Evolutionary conservation across 306 rosid species (phyloP), one percentile per base, ranked within the genome.

Genomic region (Elaeagnus macrophylla): DNA sequence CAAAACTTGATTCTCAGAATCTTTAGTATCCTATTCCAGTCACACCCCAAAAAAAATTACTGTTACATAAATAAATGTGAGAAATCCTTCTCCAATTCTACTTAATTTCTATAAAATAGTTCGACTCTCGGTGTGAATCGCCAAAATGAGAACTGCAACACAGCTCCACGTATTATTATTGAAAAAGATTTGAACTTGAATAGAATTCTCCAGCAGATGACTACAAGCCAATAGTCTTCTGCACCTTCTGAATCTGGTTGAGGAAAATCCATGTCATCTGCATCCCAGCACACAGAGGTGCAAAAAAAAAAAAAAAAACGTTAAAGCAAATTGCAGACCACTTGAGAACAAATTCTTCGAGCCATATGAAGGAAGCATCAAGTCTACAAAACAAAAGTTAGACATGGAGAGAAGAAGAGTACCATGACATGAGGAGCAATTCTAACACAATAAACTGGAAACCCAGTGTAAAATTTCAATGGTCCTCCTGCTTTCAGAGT

Each of bases 241-340:
- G 55, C 53, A 84, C 9, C 75, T 84, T 84, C 67, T 87, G 93
- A 70, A 91, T 69, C 72, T 87, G 96, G 76, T 82, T 82, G 73
- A 91, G 95, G 95, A 86, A 91, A 58, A 87, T 87, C 99, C 96
- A 84, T 37, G 96, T 87, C 95, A 91, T 82, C 99, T 91, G 83
- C 90, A 74, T 37, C 59, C 53, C 19, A 41, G 53, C 63, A 66
- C 40, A 39, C 51, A 25, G n/a, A n/a, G n/a, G n/a, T 1, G 32
- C 32, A 25, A 3, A 25, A 37, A 19, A n/a, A 46, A 54, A 53
- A 35, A 64, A 12, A 55, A 39, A 17, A 45, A 13, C 15, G 1
- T 13, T 8, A n/a, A n/a, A 45, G 16, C 18, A 12, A 11, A 45
- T 2, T 25, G 32, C 32, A 25, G 32, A 25, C 32, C 32, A 25